Conservation (phyloP, 805 yeast species). For the Ogataea angusta region DNA sequence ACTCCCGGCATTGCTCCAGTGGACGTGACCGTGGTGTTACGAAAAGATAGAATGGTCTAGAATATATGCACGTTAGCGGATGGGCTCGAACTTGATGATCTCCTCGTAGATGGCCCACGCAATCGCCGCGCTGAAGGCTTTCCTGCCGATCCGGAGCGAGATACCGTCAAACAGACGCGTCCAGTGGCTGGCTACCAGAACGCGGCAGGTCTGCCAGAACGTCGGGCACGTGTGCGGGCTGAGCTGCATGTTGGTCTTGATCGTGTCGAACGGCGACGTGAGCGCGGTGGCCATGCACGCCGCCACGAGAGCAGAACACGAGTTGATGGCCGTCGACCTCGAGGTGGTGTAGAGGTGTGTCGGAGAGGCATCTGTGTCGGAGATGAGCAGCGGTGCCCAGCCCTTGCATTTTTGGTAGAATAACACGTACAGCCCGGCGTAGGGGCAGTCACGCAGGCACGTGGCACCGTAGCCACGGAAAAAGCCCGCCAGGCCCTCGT, state of each 20-base stretch:
- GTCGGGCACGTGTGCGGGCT: constrained; percentile 45
- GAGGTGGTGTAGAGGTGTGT: constrained; percentile 17
- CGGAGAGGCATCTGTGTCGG: neutral
- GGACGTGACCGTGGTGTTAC: constrained; percentile 24
- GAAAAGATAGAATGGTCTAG: constrained; percentile 1
- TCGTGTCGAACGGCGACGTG: constrained; percentile 93
- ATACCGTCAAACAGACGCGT: constrained; percentile 77
- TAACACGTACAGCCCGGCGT: constrained; percentile 88
- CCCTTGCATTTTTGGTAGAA: constrained; percentile 76
- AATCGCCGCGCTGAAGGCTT: constrained; percentile 89
- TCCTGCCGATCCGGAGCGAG: constrained; percentile 73
- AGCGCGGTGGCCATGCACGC: constrained; percentile 78
- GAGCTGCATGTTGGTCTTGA: constrained; percentile 88
- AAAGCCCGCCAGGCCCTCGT: constrained; percentile 63
- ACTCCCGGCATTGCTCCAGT: constrained; percentile 11
- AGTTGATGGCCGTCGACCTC: constrained; percentile 54
- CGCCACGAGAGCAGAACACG: constrained; percentile 72
- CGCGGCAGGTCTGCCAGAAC: constrained; percentile 38
- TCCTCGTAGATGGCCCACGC: constrained; percentile 98
- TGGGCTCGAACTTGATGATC: constrained; percentile 45
- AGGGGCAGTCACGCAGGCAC: constrained; percentile 86
- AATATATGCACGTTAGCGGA: neutral
- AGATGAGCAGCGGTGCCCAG: constrained; percentile 41
- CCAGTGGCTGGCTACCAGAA: constrained; percentile 45
- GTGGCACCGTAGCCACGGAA: constrained; percentile 89